These are phyloP conservation scores for Fusarium caatingaense DNA, from an alignment of 2,329 filamentous ascomycete species.

Conservation along the genomic window DNA sequence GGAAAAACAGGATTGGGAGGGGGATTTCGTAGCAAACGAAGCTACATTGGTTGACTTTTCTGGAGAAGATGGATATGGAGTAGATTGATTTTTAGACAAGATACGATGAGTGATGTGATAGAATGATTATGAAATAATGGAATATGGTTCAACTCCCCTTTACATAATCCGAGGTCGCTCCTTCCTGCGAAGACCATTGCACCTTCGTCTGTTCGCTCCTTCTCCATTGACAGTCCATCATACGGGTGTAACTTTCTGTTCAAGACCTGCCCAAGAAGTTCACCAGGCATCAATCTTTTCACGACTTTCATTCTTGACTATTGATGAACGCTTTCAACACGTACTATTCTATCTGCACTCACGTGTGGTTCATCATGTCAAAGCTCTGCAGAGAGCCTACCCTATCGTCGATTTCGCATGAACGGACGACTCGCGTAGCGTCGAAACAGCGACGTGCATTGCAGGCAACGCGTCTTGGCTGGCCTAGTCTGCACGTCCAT, in stretches of 20 bases:
- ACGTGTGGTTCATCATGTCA: neutral
- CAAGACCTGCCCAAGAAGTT: neutral
- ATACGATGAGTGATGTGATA: slow-evolving; percentile 5
- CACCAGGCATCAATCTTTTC: no score
- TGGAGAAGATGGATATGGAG: slow-evolving; percentile 20
- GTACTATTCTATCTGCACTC: neutral
- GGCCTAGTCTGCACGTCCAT: no score
- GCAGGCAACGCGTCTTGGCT: neutral
- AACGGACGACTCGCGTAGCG: neutral
- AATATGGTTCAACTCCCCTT: slow-evolving; percentile 1
- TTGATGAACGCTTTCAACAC: neutral
- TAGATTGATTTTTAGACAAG: slow-evolving; percentile 30
- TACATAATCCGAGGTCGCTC: neutral
- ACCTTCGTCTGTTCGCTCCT: neutral
- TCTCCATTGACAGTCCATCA: no score
- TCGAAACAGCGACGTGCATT: neutral
- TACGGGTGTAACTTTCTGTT: rapidly evolving
- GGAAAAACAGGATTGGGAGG: slow-evolving; percentile 31
- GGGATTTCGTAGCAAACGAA: slow-evolving; percentile 34
- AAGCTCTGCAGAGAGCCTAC: neutral
- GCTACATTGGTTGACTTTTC: slow-evolving; percentile 39
- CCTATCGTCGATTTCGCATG: neutral
- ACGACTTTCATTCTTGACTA: neutral
- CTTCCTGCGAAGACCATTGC: neutral
- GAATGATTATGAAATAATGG: slow-evolving; percentile 27